These are phyloP conservation scores for Daldinia vernicosa DNA, from an alignment of 495 filamentous ascomycete species.

Conservation along the genomic window DNA sequence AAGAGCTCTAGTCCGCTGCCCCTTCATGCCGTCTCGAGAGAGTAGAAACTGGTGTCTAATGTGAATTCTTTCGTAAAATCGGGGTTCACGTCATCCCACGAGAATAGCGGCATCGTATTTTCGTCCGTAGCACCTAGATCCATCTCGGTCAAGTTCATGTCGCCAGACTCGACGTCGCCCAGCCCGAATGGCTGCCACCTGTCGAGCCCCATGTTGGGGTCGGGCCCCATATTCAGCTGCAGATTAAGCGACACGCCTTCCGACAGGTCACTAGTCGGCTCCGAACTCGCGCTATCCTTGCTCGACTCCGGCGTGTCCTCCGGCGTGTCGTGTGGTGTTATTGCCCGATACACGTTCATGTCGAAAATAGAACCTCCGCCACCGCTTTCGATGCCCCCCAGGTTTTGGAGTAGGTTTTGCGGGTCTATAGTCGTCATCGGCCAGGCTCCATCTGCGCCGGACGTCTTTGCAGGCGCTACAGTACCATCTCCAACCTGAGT, in stretches of 20 bases:
- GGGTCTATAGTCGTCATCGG: constrained; percentile 56
- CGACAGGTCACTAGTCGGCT: constrained; percentile 63
- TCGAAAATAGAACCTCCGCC: constrained; percentile 56
- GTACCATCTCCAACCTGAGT: constrained; percentile 33
- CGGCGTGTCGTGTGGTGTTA: constrained; percentile 65
- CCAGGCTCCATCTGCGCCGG: constrained; percentile 47
- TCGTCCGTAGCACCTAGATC: constrained; percentile 19
- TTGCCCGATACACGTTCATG: constrained; percentile 55
- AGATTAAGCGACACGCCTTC: constrained; percentile 52
- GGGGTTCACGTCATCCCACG: constrained; percentile 52
- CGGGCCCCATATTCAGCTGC: constrained; percentile 55
- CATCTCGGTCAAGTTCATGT: constrained; percentile 12
- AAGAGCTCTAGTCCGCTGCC: background rate
- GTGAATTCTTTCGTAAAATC: constrained; percentile 55
- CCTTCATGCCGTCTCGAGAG: constrained; percentile 50
- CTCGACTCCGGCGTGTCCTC: constrained; percentile 66
- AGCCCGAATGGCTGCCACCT: constrained; percentile 54
- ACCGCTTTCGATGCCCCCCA: constrained; percentile 48
- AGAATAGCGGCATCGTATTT: constrained; percentile 30
- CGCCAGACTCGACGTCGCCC: constrained; percentile 28
- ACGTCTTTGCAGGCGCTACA: constrained; percentile 15
- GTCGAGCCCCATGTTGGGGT: constrained; percentile 56
- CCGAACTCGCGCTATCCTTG: constrained; percentile 61
- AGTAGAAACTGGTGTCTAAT: constrained; percentile 55
- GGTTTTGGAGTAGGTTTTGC: constrained; percentile 51